Conservation (phyloP, 148 eudicot genomes). For the Gaultheria prostrata region DNA sequence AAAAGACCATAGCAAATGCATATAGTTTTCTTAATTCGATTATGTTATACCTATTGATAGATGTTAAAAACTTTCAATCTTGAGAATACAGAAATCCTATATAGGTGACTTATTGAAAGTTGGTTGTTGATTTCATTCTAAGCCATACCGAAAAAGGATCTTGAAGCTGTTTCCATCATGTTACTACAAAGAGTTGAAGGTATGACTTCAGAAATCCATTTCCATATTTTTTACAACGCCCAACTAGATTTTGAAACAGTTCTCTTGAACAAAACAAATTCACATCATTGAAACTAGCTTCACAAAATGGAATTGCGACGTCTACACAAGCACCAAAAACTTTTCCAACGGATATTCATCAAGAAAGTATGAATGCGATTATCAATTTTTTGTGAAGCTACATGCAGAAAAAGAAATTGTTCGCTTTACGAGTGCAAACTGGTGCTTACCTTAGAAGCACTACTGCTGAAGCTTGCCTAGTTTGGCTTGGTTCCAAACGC, state of each 20-base stretch:
- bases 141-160: background rate
- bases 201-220: background rate
- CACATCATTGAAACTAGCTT: background rate
- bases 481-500: conserved; percentile 15
- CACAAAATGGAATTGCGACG: background rate
- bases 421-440: too few relatives aligned
- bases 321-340: background rate
- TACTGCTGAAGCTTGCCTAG: conserved; percentile 22
- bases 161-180: background rate
- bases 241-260: background rate
- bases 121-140: background rate
- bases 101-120: background rate
- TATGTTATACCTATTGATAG: background rate
- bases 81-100: background rate
- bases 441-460: conserved; percentile 30
- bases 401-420: background rate
- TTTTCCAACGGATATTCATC: background rate
- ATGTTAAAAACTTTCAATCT: background rate
- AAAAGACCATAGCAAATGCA: background rate
- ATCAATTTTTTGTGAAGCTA: background rate
- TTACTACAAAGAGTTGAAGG: background rate
- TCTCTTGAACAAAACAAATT: background rate
- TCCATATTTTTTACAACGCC: background rate
- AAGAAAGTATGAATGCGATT: background rate
- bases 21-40: background rate